Base-by-base conservation (phyloP, 768 basidiomycete species). In the Psilocybe azurescens region DNA sequence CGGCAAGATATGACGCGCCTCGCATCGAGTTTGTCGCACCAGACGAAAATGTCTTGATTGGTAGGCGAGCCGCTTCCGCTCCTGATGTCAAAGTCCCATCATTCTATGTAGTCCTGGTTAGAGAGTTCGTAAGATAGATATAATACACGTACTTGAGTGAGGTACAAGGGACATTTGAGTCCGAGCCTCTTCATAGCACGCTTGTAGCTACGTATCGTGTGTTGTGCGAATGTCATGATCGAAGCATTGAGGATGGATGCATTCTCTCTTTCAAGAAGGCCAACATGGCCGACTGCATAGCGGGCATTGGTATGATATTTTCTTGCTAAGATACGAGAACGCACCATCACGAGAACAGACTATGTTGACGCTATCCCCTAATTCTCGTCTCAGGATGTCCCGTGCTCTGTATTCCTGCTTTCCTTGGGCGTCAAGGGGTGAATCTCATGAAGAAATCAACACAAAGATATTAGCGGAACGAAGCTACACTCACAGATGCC, bases 1-100 rank as follows among this genome's bases (percentile, higher is more conserved):
- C 81, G 1, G 87, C 82, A 5, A 89, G 76, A 70, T 84, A 88
- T 3, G 83, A 83, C 5, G 87, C 88, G 8, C 88, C 88, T 53
- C 88, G 77, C 87, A 89, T 90, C 1, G 86, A 88, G 69, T 89
- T 89, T 1, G 88, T 90, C 5, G 87, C 83, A 2, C 86, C 86
- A 47, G 81, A 83, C 20, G 81, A 81, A 69, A 83, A 90, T 0
- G 89, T 90, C 57, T 83, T 79, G 67, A 90, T 85, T 2, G 89
- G 89, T 41, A 89, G 76, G 30, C 76, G 75, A 0, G 82, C 83
- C 1, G 87, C 88, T 47, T 81, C 73, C 0, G 74, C 70, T 5
- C 81, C 84, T 3, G 74, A 79, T 13, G 80, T 83, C 36, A 87
- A 71, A 24, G 84, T 87, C 20, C 84, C 85, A 36, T 87, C 86